Conservation (phyloP, 164 flowering plant genomes). For the Platanus orientalis region DNA sequence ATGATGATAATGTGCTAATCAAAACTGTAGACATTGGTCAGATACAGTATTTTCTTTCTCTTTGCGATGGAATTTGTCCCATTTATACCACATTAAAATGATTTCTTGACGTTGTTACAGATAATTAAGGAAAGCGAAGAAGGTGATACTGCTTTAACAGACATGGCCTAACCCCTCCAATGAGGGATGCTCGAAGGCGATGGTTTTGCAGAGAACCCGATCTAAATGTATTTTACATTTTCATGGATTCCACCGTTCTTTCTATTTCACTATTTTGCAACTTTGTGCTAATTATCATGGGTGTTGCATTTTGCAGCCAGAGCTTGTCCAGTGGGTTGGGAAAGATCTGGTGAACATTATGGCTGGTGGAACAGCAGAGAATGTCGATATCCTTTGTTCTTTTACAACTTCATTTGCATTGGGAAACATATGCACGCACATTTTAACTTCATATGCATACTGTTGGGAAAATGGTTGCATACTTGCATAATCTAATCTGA, state of each 20-base stretch:
- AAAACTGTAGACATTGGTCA: slow-evolving; percentile 91
- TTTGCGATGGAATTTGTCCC: neutral
- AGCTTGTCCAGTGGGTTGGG: slow-evolving; percentile 87
- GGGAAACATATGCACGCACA: neutral
- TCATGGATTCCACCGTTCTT: neutral
- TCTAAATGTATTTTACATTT: slow-evolving; percentile 61
- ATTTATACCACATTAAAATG: neutral
- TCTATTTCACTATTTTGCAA: slow-evolving; percentile 2
- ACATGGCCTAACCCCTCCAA: slow-evolving; percentile 96
- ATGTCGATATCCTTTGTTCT: slow-evolving; percentile 58
- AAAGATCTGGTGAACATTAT: slow-evolving; percentile 70
- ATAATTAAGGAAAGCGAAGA: slow-evolving; percentile 89
- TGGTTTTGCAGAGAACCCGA: slow-evolving; percentile 94
- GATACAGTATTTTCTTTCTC: slow-evolving; percentile 30
- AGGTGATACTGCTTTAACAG: slow-evolving; percentile 64
- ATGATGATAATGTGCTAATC: slow-evolving; percentile 82
- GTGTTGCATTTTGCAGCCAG: slow-evolving; percentile 62
- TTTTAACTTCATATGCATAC: too few relatives aligned
- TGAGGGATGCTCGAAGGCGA: slow-evolving; percentile 94
- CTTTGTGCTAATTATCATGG: neutral
- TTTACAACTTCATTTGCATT: neutral
- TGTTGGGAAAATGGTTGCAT: neutral
- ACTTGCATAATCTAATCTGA: neutral
- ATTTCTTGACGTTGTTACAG: slow-evolving; percentile 28
- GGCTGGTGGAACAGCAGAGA: slow-evolving; percentile 64